phyloP scores from a whole-genome alignment of 257 asterid species.

The Petunia axillaris region DNA sequence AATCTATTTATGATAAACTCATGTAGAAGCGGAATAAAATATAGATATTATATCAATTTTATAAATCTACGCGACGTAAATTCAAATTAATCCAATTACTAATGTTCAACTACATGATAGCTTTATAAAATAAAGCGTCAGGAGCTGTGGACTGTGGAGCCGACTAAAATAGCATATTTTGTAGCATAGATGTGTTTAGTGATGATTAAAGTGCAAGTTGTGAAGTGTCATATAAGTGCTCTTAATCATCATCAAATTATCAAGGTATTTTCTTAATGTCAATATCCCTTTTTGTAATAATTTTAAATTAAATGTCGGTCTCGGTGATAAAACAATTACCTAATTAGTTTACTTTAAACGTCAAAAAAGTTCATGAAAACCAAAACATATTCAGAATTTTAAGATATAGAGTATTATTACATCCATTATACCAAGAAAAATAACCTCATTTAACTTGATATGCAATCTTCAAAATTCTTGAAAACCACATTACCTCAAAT shows the following conservation, averaged over 20 bases:
- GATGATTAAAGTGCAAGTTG: constrained; percentile 18
- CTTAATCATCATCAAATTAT: constrained; percentile 14
- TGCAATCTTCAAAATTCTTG: not conserved
- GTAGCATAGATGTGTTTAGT: constrained; percentile 10
- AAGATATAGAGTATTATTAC: not conserved
- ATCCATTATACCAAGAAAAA: not conserved
- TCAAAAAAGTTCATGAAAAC: not conserved
- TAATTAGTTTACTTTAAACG: not conserved
- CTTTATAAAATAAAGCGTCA: not conserved
- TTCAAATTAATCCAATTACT: too few species aligned
- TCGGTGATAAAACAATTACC: not conserved
- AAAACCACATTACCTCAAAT: not conserved
- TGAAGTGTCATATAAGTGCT: not conserved
- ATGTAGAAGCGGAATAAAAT: too few species aligned
- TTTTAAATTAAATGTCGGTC: not conserved
- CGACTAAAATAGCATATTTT: not conserved
- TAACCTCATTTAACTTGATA: not conserved
- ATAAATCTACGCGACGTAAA: too few species aligned
- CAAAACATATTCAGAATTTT: not conserved
- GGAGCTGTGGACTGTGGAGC: constrained; percentile 20
- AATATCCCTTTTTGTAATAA: constrained; percentile 13
- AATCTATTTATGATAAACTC: too few species aligned
- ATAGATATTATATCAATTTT: too few species aligned
- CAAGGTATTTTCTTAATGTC: not conserved
- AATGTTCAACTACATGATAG: too few species aligned